phyloP scores from a whole-genome alignment of 75 land plant species.

The Cupressus sempervirens region DNA sequence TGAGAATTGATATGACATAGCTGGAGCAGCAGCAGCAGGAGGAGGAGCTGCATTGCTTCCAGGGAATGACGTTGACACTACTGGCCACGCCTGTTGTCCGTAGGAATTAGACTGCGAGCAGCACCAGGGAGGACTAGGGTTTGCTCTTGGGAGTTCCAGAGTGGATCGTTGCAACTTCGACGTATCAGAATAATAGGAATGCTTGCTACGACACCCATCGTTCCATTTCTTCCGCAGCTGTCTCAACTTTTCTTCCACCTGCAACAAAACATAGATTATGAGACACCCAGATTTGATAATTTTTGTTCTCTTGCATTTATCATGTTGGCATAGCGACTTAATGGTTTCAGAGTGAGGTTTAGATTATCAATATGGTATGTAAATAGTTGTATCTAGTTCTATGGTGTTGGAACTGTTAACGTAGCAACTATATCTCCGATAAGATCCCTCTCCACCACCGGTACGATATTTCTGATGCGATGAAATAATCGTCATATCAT shows the following conservation, averaged over 20 bases:
- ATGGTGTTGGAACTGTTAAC: no score
- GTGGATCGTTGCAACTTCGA: background rate
- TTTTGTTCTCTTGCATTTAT: no score
- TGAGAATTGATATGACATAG: background rate
- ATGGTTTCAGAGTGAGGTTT: no score
- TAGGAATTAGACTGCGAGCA: background rate
- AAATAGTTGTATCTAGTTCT: no score
- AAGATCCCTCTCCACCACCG: no score
- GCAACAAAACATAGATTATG: background rate
- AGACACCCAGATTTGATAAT: background rate
- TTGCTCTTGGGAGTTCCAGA: background rate
- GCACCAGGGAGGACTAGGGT: background rate
- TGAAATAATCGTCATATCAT: no score
- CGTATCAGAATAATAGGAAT: background rate
- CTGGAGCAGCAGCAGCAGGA: background rate
- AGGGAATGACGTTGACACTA: background rate
- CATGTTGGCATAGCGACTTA: no score
- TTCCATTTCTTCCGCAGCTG: slow-evolving; percentile 53
- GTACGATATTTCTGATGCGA: no score
- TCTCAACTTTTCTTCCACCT: slow-evolving; percentile 25
- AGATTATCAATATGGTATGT: no score
- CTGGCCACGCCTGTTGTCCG: background rate
- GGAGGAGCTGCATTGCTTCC: background rate
- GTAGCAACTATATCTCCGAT: no score
- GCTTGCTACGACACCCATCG: slow-evolving; percentile 26